Evolutionary conservation across 345 rosid genomes (phyloP).

Genomic region (Pistacia atlantica): DNA sequence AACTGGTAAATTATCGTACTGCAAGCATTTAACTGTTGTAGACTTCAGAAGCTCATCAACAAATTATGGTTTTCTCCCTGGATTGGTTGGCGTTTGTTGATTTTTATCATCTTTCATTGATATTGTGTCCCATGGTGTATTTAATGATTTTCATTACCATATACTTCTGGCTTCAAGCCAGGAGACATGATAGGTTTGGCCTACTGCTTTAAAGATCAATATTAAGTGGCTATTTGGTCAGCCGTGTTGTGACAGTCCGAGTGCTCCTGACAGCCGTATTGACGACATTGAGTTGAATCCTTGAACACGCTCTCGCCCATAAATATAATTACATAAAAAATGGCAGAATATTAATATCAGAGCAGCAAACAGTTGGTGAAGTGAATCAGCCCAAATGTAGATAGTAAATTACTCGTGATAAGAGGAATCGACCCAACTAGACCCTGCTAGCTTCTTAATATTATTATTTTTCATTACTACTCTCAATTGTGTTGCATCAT

Average conservation of each 20-base stretch:
- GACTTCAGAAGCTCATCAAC: neutral
- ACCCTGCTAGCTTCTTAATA: slow-evolving; percentile 53
- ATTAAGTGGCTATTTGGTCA: too few species aligned
- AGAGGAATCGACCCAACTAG: slow-evolving; percentile 49
- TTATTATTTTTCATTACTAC: slow-evolving; percentile 49
- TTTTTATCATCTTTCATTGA: neutral
- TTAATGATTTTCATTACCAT: neutral
- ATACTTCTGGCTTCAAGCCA: neutral
- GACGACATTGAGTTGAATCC: neutral
- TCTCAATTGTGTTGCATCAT: slow-evolving; percentile 59
- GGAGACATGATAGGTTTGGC: too few species aligned
- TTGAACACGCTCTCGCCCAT: neutral
- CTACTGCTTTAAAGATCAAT: too few species aligned
- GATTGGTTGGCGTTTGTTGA: neutral
- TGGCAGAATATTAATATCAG: neutral
- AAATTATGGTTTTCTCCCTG: neutral
- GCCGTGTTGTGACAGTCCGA: too few species aligned
- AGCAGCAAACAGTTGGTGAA: neutral
- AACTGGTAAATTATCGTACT: neutral
- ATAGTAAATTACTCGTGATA: neutral
- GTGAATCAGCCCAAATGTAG: neutral
- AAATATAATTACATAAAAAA: neutral
- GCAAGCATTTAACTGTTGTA: neutral
- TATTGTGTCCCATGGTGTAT: neutral
- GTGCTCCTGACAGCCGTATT: too few species aligned